Base-by-base conservation (phyloP, 1,284 basidiomycete genomes). In the Lignosus rhinocerotis region DNA sequence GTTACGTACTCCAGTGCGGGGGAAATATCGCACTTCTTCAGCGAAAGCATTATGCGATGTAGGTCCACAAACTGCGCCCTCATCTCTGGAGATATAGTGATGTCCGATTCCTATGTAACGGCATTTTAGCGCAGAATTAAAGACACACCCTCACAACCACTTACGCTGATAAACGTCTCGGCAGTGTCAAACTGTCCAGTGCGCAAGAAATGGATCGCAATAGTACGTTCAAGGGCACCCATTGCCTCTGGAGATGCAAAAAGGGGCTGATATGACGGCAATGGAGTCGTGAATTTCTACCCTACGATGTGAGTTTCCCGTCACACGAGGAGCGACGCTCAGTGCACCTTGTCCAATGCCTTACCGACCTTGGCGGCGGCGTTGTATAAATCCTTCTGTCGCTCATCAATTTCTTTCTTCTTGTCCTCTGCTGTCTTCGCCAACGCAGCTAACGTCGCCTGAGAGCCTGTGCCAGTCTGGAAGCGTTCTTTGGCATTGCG, bases 351-450 rank as follows among this genome's bases (percentile, higher is more conserved):
- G 71, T 97, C 94, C 66, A 96, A 73, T 0, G 86, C 81, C 73
- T 95, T 96, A 32, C 92, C 92, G 38, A 94, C 80, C 64, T 84
- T 85, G 17, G 86, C 83, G 6, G 96, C 75, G 1, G 87, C 85
- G 25, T 80, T 83, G 69, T 95, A 93, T 53, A 94, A 82, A 65
- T 93, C 93, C 73, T 95, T 96, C 77, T 95, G 86, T 1, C 87
- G 82, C 48, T 94, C 91, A 62, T 94, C 93, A 0, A 94, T 79
- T 56, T 93, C 92, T 72, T 88, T 93, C 84, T 91, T 94, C 69
- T 78, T 84, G 2, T 77, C 72, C 43, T 91, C 88, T 2, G 92
- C 78, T 2, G 78, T 77, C 69, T 83, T 83, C 21, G 81, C 76
- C 21, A 94, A 73, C 10, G 80, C 72, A 25, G 72, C 73, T 21